Evolutionary conservation across 257 asterid genomes (phyloP).

Genomic region (Asclepias syriaca): DNA sequence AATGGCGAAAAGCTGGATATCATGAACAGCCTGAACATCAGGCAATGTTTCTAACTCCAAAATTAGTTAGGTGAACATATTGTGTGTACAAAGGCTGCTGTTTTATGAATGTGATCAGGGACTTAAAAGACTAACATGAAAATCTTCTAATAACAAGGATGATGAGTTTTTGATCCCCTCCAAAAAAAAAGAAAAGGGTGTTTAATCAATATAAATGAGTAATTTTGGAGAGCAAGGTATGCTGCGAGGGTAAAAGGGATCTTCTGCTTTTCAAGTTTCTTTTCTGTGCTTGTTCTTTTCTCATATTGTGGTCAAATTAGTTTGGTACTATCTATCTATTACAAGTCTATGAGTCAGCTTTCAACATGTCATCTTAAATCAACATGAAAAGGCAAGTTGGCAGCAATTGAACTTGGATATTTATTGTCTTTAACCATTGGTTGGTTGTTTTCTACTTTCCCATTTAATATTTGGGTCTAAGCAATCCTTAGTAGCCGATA

Average conservation of each 20-base stretch:
- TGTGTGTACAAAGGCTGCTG: too few relatives aligned
- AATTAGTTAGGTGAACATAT: not conserved
- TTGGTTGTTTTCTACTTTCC: not conserved
- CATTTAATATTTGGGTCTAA: not conserved
- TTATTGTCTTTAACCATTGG: not conserved
- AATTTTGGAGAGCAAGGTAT: not conserved
- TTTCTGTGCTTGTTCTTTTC: not conserved
- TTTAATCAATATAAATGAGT: too few relatives aligned
- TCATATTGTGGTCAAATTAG: not conserved
- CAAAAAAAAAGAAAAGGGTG: not conserved
- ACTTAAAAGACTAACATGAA: not conserved
- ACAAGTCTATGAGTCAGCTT: not conserved
- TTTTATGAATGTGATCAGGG: not conserved
- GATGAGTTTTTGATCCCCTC: not conserved
- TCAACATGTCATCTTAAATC: not conserved
- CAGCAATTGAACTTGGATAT: not conserved
- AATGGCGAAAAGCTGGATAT: slow-evolving; percentile 94
- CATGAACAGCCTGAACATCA: slow-evolving; percentile 90
- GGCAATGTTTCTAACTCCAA: slow-evolving; percentile 33
- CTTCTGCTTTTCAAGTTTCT: not conserved
- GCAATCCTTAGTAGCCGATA: not conserved
- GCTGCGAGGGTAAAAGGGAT: not conserved
- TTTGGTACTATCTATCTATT: not conserved
- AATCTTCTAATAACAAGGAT: not conserved
- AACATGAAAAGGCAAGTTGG: not conserved